Evolutionary conservation across 192 early-diverging fungal species (phyloP), one percentile per base, ranked within the genome.

Genomic region (Rhizophagus clarus): DNA sequence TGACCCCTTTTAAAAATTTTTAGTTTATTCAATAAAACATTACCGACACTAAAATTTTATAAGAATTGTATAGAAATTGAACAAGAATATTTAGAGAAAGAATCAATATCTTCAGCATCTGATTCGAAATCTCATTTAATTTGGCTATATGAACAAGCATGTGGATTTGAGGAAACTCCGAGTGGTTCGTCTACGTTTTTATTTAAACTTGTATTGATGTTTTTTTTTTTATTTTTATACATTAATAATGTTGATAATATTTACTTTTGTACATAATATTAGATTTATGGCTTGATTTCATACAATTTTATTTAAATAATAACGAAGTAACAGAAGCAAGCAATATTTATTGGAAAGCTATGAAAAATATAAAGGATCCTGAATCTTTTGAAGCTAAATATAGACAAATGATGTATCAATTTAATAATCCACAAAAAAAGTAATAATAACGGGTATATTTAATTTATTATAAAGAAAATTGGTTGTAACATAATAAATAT

Each of bases 31-130:
- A 60, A 15, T n/a, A 60, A 63, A 34, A 76, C 32, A 3, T 24
- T 76, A 4, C 32, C 60, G 10, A 61, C 74, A 24, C 22, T 22
- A 14, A 17, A n/a, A 34, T 76, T 76, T 37, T 76, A 61, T 62
- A 15, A 76, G 29, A 63, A 29, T 28, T 76, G 74, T n/a, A 76
- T 76, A 11, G 22, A 76, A 26, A 60, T 76, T 34, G 74, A 76
- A 29, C 9, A 76, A 22, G n/a, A 61, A 34, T 28, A 76, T 32
- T 34, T 62, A 61, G 29, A 22, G n/a, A 6, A 6, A 17, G 6
- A 17, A 56, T 56, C 32, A 12, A 6, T 31, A 15, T 37, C 74
- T 62, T 24, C 26, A 22, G 7, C 17, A 63, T 34, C 60, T 37
- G 22, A 31, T n/a, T 4, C 49, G 3, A 37, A 29, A 47, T n/a